These are phyloP conservation scores for Hypoxylon cercidicola DNA, from an alignment of 495 filamentous ascomycete genomes.

Conservation along the genomic window DNA sequence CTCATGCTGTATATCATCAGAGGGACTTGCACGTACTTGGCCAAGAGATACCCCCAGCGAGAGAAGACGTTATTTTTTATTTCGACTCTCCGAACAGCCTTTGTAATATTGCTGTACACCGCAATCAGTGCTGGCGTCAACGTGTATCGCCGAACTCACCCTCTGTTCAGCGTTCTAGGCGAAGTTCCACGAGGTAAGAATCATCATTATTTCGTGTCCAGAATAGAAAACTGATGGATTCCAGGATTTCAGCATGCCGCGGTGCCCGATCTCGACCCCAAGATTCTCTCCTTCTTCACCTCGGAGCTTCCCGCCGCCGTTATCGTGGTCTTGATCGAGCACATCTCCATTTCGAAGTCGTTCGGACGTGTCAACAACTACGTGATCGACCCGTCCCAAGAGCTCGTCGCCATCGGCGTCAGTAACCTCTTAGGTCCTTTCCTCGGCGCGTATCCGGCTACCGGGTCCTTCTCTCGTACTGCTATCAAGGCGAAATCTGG, in stretches of 20 bases:
- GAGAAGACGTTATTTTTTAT: constrained; percentile 57
- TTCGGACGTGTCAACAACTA: constrained; percentile 66
- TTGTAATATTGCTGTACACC: constrained; percentile 58
- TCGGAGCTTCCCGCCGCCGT: constrained; percentile 53
- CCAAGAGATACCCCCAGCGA: constrained; percentile 50
- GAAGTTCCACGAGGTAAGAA: constrained; percentile 55
- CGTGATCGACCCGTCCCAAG: constrained; percentile 64
- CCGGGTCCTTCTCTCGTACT: constrained; percentile 63
- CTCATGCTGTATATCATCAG: constrained; percentile 62
- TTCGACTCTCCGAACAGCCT: constrained; percentile 56
- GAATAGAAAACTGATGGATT: constrained; percentile 14
- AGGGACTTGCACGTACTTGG: constrained; percentile 55
- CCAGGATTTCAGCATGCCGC: constrained; percentile 57
- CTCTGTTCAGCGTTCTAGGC: constrained; percentile 56
- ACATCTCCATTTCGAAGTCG: constrained; percentile 65
- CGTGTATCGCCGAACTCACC: constrained; percentile 38
- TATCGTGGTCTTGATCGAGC: constrained; percentile 64
- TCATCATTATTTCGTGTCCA: neutral
- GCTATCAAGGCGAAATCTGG: constrained; percentile 62
- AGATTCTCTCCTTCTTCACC: constrained; percentile 48
- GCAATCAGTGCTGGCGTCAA: constrained; percentile 52
- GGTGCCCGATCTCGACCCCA: constrained; percentile 47
- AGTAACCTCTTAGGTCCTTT: constrained; percentile 64
- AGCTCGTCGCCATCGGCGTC: constrained; percentile 64
- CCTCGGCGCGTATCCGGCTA: constrained; percentile 63